phyloP scores from a whole-genome alignment of 192 early-diverging fungal genomes.

The Podila epicladia region DNA sequence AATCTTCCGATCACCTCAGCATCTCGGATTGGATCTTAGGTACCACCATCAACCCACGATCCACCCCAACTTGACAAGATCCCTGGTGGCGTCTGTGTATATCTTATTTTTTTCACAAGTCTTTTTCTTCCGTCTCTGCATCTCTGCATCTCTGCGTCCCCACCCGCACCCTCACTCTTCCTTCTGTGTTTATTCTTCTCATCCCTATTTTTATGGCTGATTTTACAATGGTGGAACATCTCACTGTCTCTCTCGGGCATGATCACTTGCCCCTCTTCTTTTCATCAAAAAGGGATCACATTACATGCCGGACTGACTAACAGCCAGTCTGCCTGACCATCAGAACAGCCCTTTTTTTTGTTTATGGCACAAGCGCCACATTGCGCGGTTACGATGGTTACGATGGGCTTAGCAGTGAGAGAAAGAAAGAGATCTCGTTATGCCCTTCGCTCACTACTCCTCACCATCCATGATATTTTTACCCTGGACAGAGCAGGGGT shows the following conservation, averaged over 20 bases:
- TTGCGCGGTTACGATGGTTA: too few species aligned
- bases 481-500: too few species aligned
- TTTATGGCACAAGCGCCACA: too few species aligned
- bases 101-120: not conserved
- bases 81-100: too few species aligned
- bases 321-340: not conserved
- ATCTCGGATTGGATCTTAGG: too few species aligned
- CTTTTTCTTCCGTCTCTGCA: not conserved
- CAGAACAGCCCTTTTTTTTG: not conserved
- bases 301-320: not conserved
- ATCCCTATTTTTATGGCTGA: not conserved
- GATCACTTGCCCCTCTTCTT: not conserved
- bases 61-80: too few species aligned
- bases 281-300: slow-evolving; percentile 1
- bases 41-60: too few species aligned
- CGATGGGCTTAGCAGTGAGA: too few species aligned
- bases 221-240: not conserved
- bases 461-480: too few species aligned
- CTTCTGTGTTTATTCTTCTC: not conserved
- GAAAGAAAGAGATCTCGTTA: too few species aligned
- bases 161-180: not conserved
- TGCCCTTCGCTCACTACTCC: too few species aligned
- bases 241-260: not conserved
- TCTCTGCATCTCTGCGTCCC: not conserved
- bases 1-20: too few species aligned